Conservation (phyloP, 2,329 filamentous ascomycete genomes). For the Arachnomyces sp. region DNA sequence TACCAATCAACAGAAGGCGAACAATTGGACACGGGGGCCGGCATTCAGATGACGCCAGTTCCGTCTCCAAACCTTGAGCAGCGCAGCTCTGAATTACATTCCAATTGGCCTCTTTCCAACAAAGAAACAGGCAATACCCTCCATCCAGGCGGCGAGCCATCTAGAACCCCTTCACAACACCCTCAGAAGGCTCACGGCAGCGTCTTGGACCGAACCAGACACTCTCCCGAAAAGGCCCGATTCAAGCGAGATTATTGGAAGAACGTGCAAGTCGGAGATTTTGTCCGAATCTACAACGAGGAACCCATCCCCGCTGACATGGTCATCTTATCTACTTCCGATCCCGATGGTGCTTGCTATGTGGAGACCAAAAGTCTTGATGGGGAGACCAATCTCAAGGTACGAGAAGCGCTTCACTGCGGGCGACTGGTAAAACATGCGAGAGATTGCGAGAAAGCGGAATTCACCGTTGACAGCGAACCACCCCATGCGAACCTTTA, state of each 20-base stretch:
- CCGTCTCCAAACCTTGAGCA: conserved; percentile 64
- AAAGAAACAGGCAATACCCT: conserved; percentile 24
- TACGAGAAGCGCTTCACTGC: conserved; percentile 81
- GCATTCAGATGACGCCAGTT: conserved; percentile 94
- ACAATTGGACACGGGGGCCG: conserved; percentile 45
- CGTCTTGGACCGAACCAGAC: conserved; percentile 65
- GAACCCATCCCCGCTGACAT: conserved; percentile 93
- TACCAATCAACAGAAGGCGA: conserved; percentile 43
- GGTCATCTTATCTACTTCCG: conserved; percentile 85
- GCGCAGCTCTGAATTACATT: conserved; percentile 27
- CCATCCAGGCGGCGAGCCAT: conserved; percentile 15
- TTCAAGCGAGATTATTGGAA: conserved; percentile 97
- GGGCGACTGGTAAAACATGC: conserved; percentile 78
- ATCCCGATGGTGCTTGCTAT: conserved; percentile 89
- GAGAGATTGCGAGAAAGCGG: conserved; percentile 79
- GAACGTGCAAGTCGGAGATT: conserved; percentile 88
- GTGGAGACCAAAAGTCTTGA: conserved; percentile 98
- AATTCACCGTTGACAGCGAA: conserved; percentile 87
- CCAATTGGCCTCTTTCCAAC: conserved; percentile 31
- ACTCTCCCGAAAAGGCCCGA: conserved; percentile 61
- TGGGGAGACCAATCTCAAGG: conserved; percentile 95
- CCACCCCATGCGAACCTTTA: conserved; percentile 89
- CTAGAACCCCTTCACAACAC: conserved; percentile 10
- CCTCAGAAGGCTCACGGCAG: conserved; percentile 53
- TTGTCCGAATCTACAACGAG: conserved; percentile 91